These are phyloP conservation scores for Raffaelea albimanens DNA, from an alignment of 2,329 filamentous ascomycete species.

Conservation along the genomic window DNA sequence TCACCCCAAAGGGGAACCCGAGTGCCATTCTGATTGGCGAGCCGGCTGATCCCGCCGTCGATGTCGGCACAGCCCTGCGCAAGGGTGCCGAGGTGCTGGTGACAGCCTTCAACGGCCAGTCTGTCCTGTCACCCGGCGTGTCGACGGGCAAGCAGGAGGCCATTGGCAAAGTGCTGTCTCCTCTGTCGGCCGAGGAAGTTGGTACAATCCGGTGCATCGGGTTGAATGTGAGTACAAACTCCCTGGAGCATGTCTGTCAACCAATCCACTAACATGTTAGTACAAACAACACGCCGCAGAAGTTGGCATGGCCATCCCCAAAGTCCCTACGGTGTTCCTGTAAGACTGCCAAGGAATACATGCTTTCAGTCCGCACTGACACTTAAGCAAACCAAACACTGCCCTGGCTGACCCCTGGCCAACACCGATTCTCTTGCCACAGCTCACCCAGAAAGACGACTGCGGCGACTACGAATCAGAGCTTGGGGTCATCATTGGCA, in stretches of 20 bases:
- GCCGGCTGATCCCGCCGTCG: conserved; percentile 39
- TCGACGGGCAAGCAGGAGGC: conserved; percentile 32
- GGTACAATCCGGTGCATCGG: conserved; percentile 51
- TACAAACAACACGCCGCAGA: conserved; percentile 43
- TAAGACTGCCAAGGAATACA: conserved; percentile 5
- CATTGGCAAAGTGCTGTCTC: conserved; percentile 32
- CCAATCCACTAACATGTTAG: no score
- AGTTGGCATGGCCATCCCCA: conserved; percentile 40
- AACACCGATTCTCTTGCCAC: conserved; percentile 40
- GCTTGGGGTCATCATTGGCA: conserved; percentile 46
- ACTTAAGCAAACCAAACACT: conserved; percentile 40
- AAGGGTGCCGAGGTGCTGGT: conserved; percentile 47
- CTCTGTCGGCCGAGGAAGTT: conserved; percentile 35
- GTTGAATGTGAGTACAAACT: conserved; percentile 30
- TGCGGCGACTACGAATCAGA: conserved; percentile 52
- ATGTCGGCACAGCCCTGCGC: conserved; percentile 48
- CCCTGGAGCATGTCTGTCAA: no score
- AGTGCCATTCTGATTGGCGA: conserved; percentile 42
- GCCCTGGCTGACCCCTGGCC: conserved; percentile 45
- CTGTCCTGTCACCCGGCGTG: conserved; percentile 44
- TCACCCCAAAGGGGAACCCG: conserved; percentile 41
- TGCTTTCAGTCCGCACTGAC: no score
- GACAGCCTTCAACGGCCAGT: conserved; percentile 48
- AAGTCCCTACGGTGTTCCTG: conserved; percentile 47
- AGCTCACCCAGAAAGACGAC: conserved; percentile 40